phyloP scores from a whole-genome alignment of 352 stramenopile species.

The Phytopythium chamaehyphon region DNA sequence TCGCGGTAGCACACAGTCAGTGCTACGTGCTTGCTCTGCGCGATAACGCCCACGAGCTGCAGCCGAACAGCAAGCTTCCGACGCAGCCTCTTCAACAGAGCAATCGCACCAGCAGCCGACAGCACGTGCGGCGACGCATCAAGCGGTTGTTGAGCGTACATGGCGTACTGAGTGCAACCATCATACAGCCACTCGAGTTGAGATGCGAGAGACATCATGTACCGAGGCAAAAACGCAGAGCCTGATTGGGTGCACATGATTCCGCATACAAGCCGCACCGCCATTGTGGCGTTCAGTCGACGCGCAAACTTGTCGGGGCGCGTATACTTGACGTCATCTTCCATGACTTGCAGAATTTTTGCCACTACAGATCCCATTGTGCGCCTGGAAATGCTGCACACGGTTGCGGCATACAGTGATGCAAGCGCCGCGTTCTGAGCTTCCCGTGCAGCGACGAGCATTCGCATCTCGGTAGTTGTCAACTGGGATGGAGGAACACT shows the following conservation, averaged over 20 bases:
- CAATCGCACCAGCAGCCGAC: constrained; percentile 7
- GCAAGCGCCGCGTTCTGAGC: constrained; percentile 63
- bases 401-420: constrained; percentile 75
- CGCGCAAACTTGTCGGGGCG: constrained; percentile 49
- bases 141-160: constrained; percentile 10
- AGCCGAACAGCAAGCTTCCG: constrained; percentile 75
- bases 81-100: constrained; percentile 54
- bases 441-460: constrained; percentile 52
- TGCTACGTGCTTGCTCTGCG: constrained; percentile 68
- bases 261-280: constrained; percentile 63
- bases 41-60: constrained; percentile 72
- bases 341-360: constrained; percentile 74
- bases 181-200: constrained; percentile 77
- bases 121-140: constrained; percentile 1
- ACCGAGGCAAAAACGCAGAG: constrained; percentile 72
- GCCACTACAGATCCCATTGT: constrained; percentile 81
- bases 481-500: constrained; percentile 7
- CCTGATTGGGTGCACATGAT: constrained; percentile 73
- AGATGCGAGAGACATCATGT: constrained; percentile 82
- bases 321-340: constrained; percentile 75
- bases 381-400: constrained; percentile 75
- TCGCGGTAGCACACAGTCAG: constrained; percentile 83
- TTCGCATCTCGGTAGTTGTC: constrained; percentile 45
- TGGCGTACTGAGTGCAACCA: constrained; percentile 49
- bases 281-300: constrained; percentile 65